Base-by-base conservation (phyloP, 805 yeast species). In the Myxozyma vanderwaltii region DNA sequence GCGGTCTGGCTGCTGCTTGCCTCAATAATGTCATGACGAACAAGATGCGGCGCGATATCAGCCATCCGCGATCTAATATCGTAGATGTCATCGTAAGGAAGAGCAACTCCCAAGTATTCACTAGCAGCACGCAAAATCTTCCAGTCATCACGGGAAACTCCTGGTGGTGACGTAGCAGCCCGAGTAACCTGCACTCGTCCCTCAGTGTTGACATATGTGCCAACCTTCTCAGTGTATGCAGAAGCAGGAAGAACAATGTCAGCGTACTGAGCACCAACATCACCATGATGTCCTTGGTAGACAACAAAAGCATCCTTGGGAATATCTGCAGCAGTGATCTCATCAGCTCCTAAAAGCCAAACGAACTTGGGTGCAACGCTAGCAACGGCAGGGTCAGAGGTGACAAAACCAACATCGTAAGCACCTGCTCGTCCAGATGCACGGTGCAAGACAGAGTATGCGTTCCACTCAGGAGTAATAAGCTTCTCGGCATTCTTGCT, bases 211-310 rank as follows among this genome's bases (percentile, higher is more conserved):
- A 89, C 91, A 74, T 82, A 89, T 3, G 94, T 89, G 58, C 88
- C 91, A 27, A 84, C 77, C 75, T 89, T 89, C 74, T 89, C 96
- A 40, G 96, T 89, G 81, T 86, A 89, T 40, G 96, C 96, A 36
- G 91, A 81, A 49, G 91, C 91, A 47, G 96, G 96, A 66, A 89
- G 81, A 60, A 89, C 82, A 46, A 89, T 95, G 73, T 89, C 96
- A 46, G 96, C 96, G 67, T 83, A 81, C 7, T 92, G 85, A 29
- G 96, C 96, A 67, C 96, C 96, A 23, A 81, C 74, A 68, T 89
- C 96, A 76, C 96, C 96, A 75, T 89, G 96, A 75, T 89, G 96
- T 56, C 96, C 96, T 76, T 89, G 90, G 76, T 89, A 89, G 54
- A 89, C 85, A 31, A 89, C 96, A 72, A 89, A 89, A 2, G 96